Percentiles rank a stretch among this genome's conserved stretches.
phyloP scores from a whole-genome alignment of 1,139 yeast species.

The Scheffersomyces parashehatae region DNA sequence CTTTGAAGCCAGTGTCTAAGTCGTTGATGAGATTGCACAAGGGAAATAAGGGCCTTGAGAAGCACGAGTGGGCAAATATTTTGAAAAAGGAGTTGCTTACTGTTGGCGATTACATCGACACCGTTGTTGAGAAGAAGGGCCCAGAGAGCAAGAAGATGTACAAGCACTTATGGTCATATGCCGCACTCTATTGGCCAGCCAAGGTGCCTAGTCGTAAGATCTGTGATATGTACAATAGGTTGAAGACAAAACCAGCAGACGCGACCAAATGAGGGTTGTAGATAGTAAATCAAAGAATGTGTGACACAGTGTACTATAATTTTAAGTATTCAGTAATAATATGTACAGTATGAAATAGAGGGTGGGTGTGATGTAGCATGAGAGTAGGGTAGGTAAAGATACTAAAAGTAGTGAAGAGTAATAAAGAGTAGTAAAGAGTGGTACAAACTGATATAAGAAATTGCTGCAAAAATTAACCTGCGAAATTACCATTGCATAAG shows the following conservation, averaged over 20 bases:
- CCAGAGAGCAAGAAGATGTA: slow-evolving; percentile 40
- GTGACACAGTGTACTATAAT: too few relatives aligned
- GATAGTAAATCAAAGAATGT: too few relatives aligned
- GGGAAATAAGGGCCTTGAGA: slow-evolving; percentile 80
- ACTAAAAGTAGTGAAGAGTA: too few relatives aligned
- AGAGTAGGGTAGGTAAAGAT: too few relatives aligned
- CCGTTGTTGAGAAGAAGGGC: slow-evolving; percentile 6
- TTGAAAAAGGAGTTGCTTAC: slow-evolving; percentile 71
- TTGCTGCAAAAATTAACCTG: too few relatives aligned
- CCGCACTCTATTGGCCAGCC: slow-evolving; percentile 92
- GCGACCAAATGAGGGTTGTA: too few relatives aligned
- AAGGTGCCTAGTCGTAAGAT: slow-evolving; percentile 81
- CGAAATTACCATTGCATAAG: too few relatives aligned
- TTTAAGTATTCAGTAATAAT: too few relatives aligned
- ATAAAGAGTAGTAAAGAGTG: too few relatives aligned
- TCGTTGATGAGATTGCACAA: slow-evolving; percentile 74
- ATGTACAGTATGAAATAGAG: too few relatives aligned
- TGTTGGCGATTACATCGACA: slow-evolving; percentile 75
- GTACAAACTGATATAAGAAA: too few relatives aligned
- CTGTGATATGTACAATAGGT: slow-evolving; percentile 79
- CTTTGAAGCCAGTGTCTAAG: slow-evolving; percentile 70
- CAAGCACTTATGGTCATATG: slow-evolving; percentile 88
- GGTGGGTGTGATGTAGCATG: too few relatives aligned
- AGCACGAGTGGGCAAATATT: slow-evolving; percentile 79
- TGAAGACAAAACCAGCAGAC: slow-evolving; percentile 26